Evolutionary conservation across 2,329 filamentous ascomycete species (phyloP).

Genomic region (Trichoderma simmonsii): DNA sequence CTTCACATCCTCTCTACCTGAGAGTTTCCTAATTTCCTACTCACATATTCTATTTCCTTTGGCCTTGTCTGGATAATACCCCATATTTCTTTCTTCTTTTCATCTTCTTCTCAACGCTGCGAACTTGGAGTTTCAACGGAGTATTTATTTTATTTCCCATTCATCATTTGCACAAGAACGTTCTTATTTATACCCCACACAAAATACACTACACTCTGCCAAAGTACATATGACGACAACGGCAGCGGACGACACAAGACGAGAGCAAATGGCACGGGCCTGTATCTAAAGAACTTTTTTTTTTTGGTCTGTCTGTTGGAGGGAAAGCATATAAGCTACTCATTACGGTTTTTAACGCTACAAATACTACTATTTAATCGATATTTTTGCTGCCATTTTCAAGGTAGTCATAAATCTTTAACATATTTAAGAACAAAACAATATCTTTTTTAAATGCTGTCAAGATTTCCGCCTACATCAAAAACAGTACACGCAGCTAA

Average conservation of each 20-base stretch:
- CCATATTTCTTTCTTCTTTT: not conserved
- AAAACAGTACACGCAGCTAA: not conserved
- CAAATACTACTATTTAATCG: not conserved
- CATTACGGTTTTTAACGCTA: not conserved
- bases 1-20: not conserved
- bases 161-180: not conserved
- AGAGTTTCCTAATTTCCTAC: not conserved
- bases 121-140: slow-evolving; percentile 3
- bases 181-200: not conserved
- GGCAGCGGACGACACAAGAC: not conserved
- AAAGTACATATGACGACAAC: not conserved
- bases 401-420: not conserved
- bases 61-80: slow-evolving; percentile 30
- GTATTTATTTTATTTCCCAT: not conserved
- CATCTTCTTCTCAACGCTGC: slow-evolving; percentile 2
- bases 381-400: not conserved
- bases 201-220: not conserved
- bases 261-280: not conserved
- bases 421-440: not conserved
- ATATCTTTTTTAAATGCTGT: not conserved
- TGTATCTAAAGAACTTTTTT: not conserved
- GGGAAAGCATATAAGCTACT: not conserved
- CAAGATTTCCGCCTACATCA: not conserved
- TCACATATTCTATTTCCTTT: not conserved
- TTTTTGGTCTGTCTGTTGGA: not conserved